These are phyloP conservation scores for Volvox africanus DNA, from an alignment of 139 green algal genomes.

Conservation along the genomic window DNA sequence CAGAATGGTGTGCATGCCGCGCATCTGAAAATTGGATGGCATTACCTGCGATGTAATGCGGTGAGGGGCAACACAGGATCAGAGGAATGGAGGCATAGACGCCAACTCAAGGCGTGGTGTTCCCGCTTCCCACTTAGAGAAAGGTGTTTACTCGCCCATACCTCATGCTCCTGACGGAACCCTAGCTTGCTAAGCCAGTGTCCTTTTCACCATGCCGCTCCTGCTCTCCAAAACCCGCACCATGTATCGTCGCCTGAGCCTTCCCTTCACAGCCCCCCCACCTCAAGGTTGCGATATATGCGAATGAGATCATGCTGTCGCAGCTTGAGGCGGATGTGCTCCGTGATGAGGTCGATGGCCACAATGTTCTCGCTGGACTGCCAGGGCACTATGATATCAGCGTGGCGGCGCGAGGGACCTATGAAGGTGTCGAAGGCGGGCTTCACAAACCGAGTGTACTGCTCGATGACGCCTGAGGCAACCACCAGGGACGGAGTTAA, in stretches of 20 bases:
- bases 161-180: too few relatives aligned
- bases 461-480: slow-evolving; percentile 86
- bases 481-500: not conserved
- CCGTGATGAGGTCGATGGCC: slow-evolving; percentile 97
- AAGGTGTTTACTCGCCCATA: too few relatives aligned
- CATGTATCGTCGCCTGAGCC: too few relatives aligned
- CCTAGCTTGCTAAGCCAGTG: too few relatives aligned
- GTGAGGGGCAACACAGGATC: not conserved
- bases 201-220: too few relatives aligned
- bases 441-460: slow-evolving; percentile 97
- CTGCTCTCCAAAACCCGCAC: too few relatives aligned
- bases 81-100: too few relatives aligned
- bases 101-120: too few relatives aligned
- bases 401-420: slow-evolving; percentile 72
- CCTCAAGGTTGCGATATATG: slow-evolving; percentile 92
- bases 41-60: slow-evolving; percentile 74
- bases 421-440: slow-evolving; percentile 94
- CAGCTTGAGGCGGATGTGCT: slow-evolving; percentile 97
- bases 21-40: slow-evolving; percentile 94
- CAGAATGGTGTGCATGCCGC: slow-evolving; percentile 98
- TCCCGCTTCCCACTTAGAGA: too few relatives aligned
- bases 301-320: slow-evolving; percentile 92
- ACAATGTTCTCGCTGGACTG: slow-evolving; percentile 84
- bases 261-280: not conserved
- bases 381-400: slow-evolving; percentile 97